Evolutionary conservation across 2,329 filamentous ascomycete genomes (phyloP), one percentile per base, ranked within the genome.

Genomic region (Nemania sp.): DNA sequence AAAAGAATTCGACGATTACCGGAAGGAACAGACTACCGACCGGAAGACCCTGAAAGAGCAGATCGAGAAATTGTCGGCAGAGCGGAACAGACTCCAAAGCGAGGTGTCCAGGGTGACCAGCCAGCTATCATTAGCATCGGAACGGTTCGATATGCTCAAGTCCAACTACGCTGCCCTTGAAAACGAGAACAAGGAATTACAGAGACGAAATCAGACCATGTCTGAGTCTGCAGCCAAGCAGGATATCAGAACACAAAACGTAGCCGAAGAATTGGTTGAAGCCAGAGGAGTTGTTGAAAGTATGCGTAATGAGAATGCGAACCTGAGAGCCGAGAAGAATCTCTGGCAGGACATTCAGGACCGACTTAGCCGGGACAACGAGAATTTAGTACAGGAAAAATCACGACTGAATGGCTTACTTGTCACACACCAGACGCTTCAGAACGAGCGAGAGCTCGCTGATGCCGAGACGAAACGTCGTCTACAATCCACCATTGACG

Each of bases 301-400:
- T 66, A 82, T 97, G 72, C 88, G 91, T 47, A 91, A 91, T 61
- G 94, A 99, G 69, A 91, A 87, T 49, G 87, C 91, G 14, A 97
- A 97, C 66, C 81, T 97, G 28, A 96, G 96, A 71, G 92, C 93
- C 0, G 93, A 97, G 72, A 96, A 96, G 74, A 89, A 91, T 31
- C 79, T 99, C 8, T 96, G 90, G 89, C 96, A 94, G 75, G 90
- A 88, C 51, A 96, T 97, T 28, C 92, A 97, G 69, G 87, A 89
- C 59, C 86, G 95, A 47, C 79, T 97, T 37, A 88, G 84, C 58
- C 90, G 94, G 64, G 92, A 97, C 67, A 96, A 94, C 60, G 91
- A 96, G 66, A 84, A 77, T 17, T 77, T 97, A 11, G 81, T 89
- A 36, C 90, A 95, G 56, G 94, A 99, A 70, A 89, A 91, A 61